Evolutionary conservation across 495 filamentous ascomycete genomes (phyloP), one percentile per base, ranked within the genome.

Genomic region (Cercophora scortea): DNA sequence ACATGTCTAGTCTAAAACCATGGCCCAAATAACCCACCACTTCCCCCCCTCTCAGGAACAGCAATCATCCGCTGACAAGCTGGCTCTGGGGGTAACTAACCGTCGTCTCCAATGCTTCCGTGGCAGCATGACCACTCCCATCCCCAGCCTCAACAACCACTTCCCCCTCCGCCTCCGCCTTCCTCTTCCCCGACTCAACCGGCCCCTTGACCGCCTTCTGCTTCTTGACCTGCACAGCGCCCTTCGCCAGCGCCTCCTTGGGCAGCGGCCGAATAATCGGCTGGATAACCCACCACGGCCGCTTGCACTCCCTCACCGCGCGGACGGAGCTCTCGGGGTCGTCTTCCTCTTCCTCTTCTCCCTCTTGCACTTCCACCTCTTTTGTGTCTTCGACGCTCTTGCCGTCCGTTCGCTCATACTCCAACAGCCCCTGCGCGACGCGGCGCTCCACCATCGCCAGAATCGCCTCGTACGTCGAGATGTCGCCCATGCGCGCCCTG

Each of bases 241-340:
- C 93, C 59, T 85, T 89, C 58, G 82, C 82, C 51, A 92, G 54
- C 15, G 93, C 93, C 70, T 97, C 92, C 60, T 88, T 88, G 0
- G 93, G 93, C 60, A 95, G 60, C 38, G 90, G 91, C 33, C 93
- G 74, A 2, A 96, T 76, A 58, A 96, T 88, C 3, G 93, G 89
- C 70, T 99, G 93, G 42, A 88, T 92, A 5, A 96, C 73, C 88
- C 91, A 99, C 79, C 83, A 96, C 3, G 93, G 93, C 48, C 88
- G 68, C 61, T 80, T 81, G 61, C 87, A 91, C 46, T 79, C 73
- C 51, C 75, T 79, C 32, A 91, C 84, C 1, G 84, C 80, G 32
- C 78, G 78, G 25, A 82, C 76, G 9, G 87, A 90, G 51, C 82
- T 84, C 55, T 79, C 75, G 1, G 56, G 59, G 40, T 71, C 66